phyloP scores from a whole-genome alignment of 164 flowering plant genomes.

The Stephania japonica region DNA sequence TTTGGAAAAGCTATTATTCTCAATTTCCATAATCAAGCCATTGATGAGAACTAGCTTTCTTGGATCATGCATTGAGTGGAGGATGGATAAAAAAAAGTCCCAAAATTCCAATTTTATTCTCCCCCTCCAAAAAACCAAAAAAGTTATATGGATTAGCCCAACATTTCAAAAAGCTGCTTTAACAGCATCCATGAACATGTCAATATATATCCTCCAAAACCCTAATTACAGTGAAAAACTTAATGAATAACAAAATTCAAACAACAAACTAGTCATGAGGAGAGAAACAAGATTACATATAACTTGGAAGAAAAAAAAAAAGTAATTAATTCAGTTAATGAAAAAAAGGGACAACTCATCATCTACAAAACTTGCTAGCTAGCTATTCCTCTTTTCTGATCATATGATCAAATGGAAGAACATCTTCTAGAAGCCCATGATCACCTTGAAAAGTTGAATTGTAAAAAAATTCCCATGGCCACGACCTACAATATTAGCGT shows the following conservation, averaged over 20 bases:
- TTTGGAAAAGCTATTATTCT: not conserved
- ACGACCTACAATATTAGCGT: not conserved
- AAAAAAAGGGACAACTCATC: not conserved
- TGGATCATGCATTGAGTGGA: not conserved
- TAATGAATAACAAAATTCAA: not conserved
- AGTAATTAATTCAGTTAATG: too few relatives aligned
- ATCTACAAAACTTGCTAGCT: not conserved
- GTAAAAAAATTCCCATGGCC: not conserved
- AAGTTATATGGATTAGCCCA: not conserved
- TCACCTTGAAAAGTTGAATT: conserved; percentile 34
- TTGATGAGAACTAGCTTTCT: not conserved
- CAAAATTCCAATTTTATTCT: not conserved
- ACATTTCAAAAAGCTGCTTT: not conserved
- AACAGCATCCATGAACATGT: not conserved
- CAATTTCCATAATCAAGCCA: not conserved
- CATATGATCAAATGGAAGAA: conserved; percentile 38
- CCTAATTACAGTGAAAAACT: not conserved
- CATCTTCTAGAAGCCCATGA: conserved; percentile 71
- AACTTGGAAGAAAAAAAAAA: not conserved
- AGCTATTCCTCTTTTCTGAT: conserved; percentile 31
- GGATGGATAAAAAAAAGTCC: not conserved
- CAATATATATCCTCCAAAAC: not conserved
- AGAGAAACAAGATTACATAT: not conserved
- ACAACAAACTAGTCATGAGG: not conserved
- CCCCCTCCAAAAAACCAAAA: too few relatives aligned